Conservation (phyloP, 495 filamentous ascomycete genomes). For the Hypoxylon lienhwacheense region DNA sequence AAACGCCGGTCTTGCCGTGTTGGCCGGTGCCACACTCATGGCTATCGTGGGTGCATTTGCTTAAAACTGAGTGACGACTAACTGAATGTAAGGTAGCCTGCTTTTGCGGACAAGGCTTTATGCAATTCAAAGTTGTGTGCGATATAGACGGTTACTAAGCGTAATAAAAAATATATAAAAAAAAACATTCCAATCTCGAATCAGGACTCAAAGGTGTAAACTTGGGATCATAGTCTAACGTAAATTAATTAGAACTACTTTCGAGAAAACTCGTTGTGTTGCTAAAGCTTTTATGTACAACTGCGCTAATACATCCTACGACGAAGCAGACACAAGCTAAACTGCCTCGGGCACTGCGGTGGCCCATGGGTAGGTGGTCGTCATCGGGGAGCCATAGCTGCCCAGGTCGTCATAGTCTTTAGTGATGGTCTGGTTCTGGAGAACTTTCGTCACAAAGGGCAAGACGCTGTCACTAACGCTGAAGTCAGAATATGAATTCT, state of each 20-base stretch:
- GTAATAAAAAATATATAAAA: too few species aligned
- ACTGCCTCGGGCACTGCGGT: constrained; percentile 42
- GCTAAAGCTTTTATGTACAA: neutral
- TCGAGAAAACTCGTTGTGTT: too few species aligned
- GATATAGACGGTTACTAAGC: constrained; percentile 17
- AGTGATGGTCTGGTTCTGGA: constrained; percentile 51
- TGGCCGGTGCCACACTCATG: constrained; percentile 79
- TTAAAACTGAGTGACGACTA: constrained; percentile 40
- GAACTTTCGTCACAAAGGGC: constrained; percentile 54
- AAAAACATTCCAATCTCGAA: neutral
- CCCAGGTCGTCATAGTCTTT: constrained; percentile 51
- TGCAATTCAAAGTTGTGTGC: neutral
- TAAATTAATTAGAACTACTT: constrained; percentile 1
- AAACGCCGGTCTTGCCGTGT: constrained; percentile 75
- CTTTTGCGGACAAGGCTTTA: constrained; percentile 14
- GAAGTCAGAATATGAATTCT: constrained; percentile 13
- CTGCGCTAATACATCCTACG: neutral
- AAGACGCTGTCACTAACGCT: constrained; percentile 47
- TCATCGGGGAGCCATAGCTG: constrained; percentile 50
- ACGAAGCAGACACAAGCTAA: neutral
- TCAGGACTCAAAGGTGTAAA: neutral
- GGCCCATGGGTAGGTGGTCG: constrained; percentile 53
- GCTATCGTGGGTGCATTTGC: constrained; percentile 89
- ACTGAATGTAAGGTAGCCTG: constrained; percentile 4
- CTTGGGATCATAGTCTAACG: constrained; percentile 3